Percentiles rank a stretch among this genome's conserved stretches.
Evolutionary conservation across 257 asterid genomes (phyloP).

Genomic region (Lavandula angustifolia): DNA sequence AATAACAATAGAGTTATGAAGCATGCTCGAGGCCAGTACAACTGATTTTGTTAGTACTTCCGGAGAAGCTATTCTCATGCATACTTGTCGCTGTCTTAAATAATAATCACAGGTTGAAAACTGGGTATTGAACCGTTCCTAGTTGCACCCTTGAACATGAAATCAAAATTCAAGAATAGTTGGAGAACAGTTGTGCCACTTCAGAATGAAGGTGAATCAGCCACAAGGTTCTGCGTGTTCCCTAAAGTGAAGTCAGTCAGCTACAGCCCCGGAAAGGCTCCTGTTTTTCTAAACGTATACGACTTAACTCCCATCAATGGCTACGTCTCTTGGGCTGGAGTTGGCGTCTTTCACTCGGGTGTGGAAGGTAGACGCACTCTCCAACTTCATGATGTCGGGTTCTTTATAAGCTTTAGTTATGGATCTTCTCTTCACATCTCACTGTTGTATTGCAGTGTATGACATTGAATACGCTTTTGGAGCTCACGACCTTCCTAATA

Average conservation of each 20-base stretch:
- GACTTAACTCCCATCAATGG: conserved; percentile 75
- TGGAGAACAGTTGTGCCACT: conserved; percentile 64
- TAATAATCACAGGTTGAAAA: conserved; percentile 44
- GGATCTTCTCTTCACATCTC: conserved; percentile 9
- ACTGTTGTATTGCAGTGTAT: conserved; percentile 49
- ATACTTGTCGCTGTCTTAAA: conserved; percentile 13
- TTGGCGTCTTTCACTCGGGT: conserved; percentile 91
- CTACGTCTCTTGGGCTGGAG: conserved; percentile 84
- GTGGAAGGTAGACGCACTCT: conserved; percentile 61
- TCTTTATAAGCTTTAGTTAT: not conserved
- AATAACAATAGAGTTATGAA: too few species aligned
- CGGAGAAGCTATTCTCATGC: not conserved
- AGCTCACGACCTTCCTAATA: conserved; percentile 72
- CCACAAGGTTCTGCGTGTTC: conserved; percentile 52
- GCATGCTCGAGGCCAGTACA: too few species aligned
- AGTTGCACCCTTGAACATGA: conserved; percentile 53
- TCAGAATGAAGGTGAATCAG: conserved; percentile 44
- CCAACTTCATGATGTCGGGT: conserved; percentile 4
- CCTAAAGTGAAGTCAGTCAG: conserved; percentile 54
- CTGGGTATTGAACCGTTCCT: conserved; percentile 39
- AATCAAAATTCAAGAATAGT: conserved; percentile 40
- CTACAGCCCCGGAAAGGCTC: conserved; percentile 45
- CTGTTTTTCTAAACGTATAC: conserved; percentile 80
- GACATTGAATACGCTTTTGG: conserved; percentile 87
- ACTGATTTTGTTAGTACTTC: not conserved